A percentile compares a stretch with the other conserved stretches of the same genome.
Conservation (phyloP, 192 early-diverging fungal genomes). For the Podila verticillata region DNA sequence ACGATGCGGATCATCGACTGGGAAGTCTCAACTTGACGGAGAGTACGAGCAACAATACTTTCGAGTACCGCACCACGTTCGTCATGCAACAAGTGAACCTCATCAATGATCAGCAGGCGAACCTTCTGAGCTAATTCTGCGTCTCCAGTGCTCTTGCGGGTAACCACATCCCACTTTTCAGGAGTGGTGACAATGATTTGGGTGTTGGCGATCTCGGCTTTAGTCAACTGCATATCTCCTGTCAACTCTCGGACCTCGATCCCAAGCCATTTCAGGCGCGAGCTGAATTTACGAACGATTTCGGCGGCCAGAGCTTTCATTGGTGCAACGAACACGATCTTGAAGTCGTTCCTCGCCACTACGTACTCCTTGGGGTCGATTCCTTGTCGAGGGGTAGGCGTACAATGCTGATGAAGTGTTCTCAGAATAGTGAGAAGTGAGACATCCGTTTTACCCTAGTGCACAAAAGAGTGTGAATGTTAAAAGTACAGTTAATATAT, state of each 20-base stretch:
- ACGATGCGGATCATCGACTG: constrained; percentile 97
- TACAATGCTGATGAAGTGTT: constrained; percentile 78
- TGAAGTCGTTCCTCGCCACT: constrained; percentile 90
- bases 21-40: constrained; percentile 87
- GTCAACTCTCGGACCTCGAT: constrained; percentile 93
- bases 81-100: constrained; percentile 97
- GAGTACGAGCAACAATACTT: constrained; percentile 93
- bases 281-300: constrained; percentile 91
- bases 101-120: constrained; percentile 93
- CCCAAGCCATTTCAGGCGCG: constrained; percentile 84
- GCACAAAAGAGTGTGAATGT: constrained; percentile 1
- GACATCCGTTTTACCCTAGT: constrained; percentile 94
- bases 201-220: constrained; percentile 89
- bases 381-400: constrained; percentile 59
- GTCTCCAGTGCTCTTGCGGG: constrained; percentile 95
- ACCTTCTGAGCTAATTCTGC: constrained; percentile 93
- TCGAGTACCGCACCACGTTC: constrained; percentile 97
- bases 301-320: constrained; percentile 99
- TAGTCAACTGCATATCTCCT: constrained; percentile 98
- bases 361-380: constrained; percentile 58
- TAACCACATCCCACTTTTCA: constrained; percentile 99
- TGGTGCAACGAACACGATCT: constrained; percentile 98
- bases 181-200: constrained; percentile 99
- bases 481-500: no score
- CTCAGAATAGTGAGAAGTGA: constrained; percentile 94